phyloP scores from a whole-genome alignment of 1,284 basidiomycete genomes.

The Trichosporon sp. region DNA sequence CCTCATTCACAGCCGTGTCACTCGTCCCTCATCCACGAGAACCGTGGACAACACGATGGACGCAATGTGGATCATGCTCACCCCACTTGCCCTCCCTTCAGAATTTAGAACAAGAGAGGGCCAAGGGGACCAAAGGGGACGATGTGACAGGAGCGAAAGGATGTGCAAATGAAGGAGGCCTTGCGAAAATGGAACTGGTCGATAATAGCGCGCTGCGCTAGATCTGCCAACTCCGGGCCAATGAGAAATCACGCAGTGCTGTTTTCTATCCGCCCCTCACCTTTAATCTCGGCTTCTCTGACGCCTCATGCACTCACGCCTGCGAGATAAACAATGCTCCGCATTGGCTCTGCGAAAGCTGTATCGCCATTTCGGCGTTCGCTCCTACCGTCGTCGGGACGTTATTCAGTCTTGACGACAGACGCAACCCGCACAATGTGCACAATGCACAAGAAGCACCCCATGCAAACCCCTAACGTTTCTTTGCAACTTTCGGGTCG shows the following conservation, averaged over 20 bases:
- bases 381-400: not conserved
- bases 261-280: not conserved
- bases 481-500: too few relatives aligned
- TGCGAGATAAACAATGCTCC: too few relatives aligned
- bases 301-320: too few relatives aligned
- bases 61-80: not conserved
- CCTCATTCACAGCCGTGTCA: not conserved
- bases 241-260: not conserved
- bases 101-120: too few relatives aligned
- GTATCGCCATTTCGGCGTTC: not conserved
- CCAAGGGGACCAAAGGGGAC: not conserved
- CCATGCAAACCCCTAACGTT: not conserved
- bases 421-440: too few relatives aligned
- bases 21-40: not conserved
- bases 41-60: not conserved
- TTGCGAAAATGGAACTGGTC: not conserved
- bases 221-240: not conserved
- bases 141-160: not conserved
- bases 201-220: not conserved
- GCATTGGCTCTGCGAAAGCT: too few relatives aligned
- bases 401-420: not conserved
- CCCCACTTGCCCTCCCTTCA: too few relatives aligned
- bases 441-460: not conserved
- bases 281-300: not conserved
- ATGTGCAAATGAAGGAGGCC: not conserved